Evolutionary conservation across 2,329 filamentous ascomycete species (phyloP), one percentile per base, ranked within the genome.

Genomic region (Gaeumannomyces tritici): DNA sequence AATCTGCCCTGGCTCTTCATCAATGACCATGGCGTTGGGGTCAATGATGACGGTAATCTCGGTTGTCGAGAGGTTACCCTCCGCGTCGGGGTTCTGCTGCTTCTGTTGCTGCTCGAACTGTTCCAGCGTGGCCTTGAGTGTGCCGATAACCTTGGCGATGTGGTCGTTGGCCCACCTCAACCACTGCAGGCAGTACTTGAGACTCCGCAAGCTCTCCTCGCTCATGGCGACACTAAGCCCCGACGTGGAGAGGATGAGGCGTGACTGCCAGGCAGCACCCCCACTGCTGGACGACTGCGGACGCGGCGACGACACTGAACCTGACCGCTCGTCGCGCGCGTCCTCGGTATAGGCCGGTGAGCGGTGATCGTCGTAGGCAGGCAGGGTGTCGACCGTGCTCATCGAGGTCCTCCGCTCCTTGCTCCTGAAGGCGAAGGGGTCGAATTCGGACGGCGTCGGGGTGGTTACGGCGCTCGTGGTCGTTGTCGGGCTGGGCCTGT

Each of bases 211-310:
- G 27, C 91, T 96, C 70, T 95, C 89, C 24, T 96, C 89, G 69
- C 89, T 96, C 83, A 99, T 91, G 1, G 95, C 92, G 21, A 96
- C 88, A 66, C 92, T 92, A 0, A 98, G 82, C 0, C 92, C 93
- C 0, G 92, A 96, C 0, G 93, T 97, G 6, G 91, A 93, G 72
- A 96, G 90, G 67, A 96, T 89, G 24, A 97, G 79, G 18, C 92
- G 87, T 13, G 89, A 90, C 65, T 90, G 90, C 91, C 92, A 96
- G 70, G 80, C 72, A 6, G 35, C 42, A 47, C 42, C 21, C 18
- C 18, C 18, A 51, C 42, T 51, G 21, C 42, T 69, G 15, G 59
- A 42, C 7, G 33, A 54, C 9, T 51, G 59, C n/a, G 59, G 57
- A 1, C 31, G 26, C 3, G 60, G 54, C 4, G 60, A 55, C 4